phyloP scores from a whole-genome alignment of 2,329 filamentous ascomycete species.

The Canariomyces notabilis region DNA sequence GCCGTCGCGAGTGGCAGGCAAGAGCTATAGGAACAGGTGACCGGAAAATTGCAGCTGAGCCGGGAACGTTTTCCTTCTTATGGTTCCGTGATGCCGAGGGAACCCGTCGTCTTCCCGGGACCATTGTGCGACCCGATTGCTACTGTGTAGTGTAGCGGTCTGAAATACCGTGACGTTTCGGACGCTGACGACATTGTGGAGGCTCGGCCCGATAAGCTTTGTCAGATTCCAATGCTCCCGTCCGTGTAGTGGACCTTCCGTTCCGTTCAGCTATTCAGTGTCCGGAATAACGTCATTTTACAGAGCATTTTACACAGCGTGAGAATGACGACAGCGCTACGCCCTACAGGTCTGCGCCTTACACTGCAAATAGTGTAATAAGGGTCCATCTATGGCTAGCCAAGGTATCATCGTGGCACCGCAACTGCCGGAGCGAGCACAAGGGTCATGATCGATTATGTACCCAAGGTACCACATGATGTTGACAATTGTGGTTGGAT shows the following conservation, averaged over 20 bases:
- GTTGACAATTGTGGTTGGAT: too few species aligned
- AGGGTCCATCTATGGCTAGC: too few species aligned
- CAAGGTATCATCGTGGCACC: neutral
- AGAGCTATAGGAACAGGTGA: neutral
- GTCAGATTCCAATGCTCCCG: neutral
- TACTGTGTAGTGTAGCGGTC: too few species aligned
- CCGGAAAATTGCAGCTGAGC: neutral
- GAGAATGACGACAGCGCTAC: neutral
- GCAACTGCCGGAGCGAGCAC: neutral
- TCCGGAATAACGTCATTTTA: neutral
- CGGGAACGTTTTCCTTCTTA: neutral
- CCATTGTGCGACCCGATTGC: neutral
- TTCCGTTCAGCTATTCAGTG: neutral
- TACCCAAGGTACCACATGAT: too few species aligned
- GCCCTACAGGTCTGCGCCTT: neutral
- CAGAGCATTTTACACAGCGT: neutral
- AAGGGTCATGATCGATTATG: neutral
- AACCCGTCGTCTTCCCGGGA: neutral
- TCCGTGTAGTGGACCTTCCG: neutral
- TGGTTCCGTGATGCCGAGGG: too few species aligned
- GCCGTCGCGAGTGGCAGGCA: neutral
- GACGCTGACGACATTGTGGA: neutral
- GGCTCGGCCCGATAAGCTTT: neutral
- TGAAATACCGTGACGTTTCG: neutral
- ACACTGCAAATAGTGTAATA: too few species aligned